Evolutionary conservation across 805 yeast genomes (phyloP).

Genomic region (Cyberlindnera japonica): DNA sequence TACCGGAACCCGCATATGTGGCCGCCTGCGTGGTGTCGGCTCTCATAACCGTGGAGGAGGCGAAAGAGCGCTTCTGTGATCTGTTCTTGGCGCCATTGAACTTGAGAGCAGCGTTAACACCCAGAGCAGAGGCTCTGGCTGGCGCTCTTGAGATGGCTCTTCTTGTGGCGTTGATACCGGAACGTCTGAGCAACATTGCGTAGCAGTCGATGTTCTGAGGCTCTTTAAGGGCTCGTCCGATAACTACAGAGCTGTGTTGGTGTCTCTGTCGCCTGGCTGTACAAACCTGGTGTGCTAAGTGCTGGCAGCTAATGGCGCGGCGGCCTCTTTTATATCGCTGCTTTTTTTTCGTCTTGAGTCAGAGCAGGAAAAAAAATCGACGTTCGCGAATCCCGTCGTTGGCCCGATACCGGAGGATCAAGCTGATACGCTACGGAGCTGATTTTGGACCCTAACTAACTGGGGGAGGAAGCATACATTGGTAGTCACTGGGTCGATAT

Average conservation of each 20-base stretch:
- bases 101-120: slow-evolving; percentile 8
- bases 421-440: too few relatives aligned
- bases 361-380: slow-evolving; percentile 2
- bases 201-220: too few relatives aligned
- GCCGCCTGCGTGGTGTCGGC: slow-evolving; percentile 23
- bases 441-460: background rate
- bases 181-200: slow-evolving; percentile 28
- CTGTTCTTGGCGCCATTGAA: slow-evolving; percentile 6
- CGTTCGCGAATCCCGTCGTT: background rate
- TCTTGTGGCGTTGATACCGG: slow-evolving; percentile 25
- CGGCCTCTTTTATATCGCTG: background rate
- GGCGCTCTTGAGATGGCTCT: slow-evolving; percentile 23
- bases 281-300: too few relatives aligned
- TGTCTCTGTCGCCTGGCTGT: too few relatives aligned
- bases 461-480: too few relatives aligned
- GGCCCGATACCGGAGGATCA: slow-evolving; percentile 2
- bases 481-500: too few relatives aligned
- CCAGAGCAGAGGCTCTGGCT: slow-evolving; percentile 9
- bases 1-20: slow-evolving; percentile 59
- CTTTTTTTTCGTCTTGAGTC: slow-evolving; percentile 1
- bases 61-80: slow-evolving; percentile 14
- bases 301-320: too few relatives aligned
- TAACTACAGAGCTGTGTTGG: too few relatives aligned
- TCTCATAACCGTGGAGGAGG: slow-evolving; percentile 19
- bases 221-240: too few relatives aligned